Evolutionary conservation across 306 rosid genomes (phyloP).

Genomic region (Castanea mollissima): DNA sequence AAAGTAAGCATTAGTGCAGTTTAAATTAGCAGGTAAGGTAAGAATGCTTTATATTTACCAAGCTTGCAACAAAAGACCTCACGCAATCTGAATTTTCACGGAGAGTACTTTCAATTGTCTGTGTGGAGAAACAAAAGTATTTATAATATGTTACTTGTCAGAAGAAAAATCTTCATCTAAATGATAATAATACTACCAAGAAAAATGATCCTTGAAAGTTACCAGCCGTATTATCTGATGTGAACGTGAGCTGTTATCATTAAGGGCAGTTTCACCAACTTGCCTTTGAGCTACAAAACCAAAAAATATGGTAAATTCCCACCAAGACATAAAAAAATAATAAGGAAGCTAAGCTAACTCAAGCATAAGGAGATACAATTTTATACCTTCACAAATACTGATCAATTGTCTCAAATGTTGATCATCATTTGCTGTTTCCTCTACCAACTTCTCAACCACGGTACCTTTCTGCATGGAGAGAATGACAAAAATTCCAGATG

Average conservation of each 20-base stretch:
- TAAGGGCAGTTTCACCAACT: slow-evolving; percentile 98
- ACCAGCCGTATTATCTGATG: slow-evolving; percentile 99
- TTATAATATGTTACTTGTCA: background rate
- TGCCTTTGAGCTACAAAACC: slow-evolving; percentile 90
- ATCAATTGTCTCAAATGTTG: slow-evolving; percentile 86
- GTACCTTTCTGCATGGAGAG: slow-evolving; percentile 80
- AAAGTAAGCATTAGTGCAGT: slow-evolving; percentile 3
- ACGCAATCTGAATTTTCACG: slow-evolving; percentile 85
- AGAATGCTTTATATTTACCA: slow-evolving; percentile 52
- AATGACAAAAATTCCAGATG: slow-evolving; percentile 16
- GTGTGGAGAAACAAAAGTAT: slow-evolving; percentile 22
- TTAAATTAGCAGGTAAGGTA: background rate
- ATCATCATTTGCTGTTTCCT: slow-evolving; percentile 88
- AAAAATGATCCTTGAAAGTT: slow-evolving; percentile 23
- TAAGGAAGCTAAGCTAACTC: slow-evolving; percentile 1
- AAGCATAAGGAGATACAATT: slow-evolving; percentile 1
- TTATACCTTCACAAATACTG: slow-evolving; percentile 89
- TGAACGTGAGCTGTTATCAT: slow-evolving; percentile 93
- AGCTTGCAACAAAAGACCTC: slow-evolving; percentile 88
- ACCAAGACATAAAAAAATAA: background rate
- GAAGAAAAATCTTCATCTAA: slow-evolving; percentile 7
- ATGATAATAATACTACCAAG: background rate
- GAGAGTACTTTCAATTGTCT: slow-evolving; percentile 91
- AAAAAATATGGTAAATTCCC: slow-evolving; percentile 1
- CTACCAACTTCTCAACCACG: slow-evolving; percentile 91